Base-by-base conservation (phyloP, 2,329 filamentous ascomycete species). In the Drechslerella stenobrocha region DNA sequence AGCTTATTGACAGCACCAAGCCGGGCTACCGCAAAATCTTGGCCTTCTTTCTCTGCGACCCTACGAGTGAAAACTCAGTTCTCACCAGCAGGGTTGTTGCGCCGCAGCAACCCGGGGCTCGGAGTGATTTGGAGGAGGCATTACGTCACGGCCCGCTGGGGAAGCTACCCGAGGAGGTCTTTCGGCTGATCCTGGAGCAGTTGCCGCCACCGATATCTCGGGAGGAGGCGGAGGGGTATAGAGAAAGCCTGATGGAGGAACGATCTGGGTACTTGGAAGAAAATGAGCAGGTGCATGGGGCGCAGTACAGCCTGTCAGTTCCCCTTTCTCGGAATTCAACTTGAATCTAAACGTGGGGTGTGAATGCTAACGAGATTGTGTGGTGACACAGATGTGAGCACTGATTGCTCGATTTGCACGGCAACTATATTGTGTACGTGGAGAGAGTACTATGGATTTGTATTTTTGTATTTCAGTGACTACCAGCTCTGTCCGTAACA, bases 171-270 rank as follows among this genome's bases (percentile, higher is more conserved):
- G 69, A 70, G 45, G 69, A 67, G 2, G 47, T 72, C 4, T 64
- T 65, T 23, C 70, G 72, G 26, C 26, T 74, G 15, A 72, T 56
- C 51, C 72, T 59, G 46, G 72, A 35, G 42, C 70, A 34, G 26
- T 55, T 34, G 32, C 55, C 34, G 57, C 59, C 73, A 5, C 70
- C 70, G 0, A 76, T 79, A 35, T 70, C 72, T 0, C 69, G 75
- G 65, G 73, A 79, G 7, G 75, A 78, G 58, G 78, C 79, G 0
- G 75, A 76, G 63, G 63, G 73, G 24, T 73, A 77, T 46, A 71
- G 78, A 52, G 35, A 76, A 7, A 53, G 75, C 63, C 59, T 80
- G 35, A 80, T 79, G 77, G 71, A 74, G 2, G 78, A 80, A 71
- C 72, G 77, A 20, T 73, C 64, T 13, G 23, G 2, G 1, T 74